Conservation (phyloP, 129 eudicot species). For the Heracleum sosnowskyi region DNA sequence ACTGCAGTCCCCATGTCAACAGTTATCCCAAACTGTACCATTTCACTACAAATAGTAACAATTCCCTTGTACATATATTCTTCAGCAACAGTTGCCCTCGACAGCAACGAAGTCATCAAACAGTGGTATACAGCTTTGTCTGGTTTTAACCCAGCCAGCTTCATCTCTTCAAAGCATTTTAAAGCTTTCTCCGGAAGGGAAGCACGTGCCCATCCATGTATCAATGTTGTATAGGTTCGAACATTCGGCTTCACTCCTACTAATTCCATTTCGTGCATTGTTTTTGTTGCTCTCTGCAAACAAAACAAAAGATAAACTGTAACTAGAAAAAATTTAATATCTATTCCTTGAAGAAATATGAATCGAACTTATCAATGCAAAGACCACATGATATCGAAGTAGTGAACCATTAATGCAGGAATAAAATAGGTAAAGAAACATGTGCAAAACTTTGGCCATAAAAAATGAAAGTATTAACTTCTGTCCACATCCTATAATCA, state of each 20-base stretch:
- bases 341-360: not conserved
- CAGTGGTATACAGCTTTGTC: constrained; percentile 95
- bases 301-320: not conserved
- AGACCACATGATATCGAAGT: not conserved
- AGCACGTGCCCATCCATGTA: constrained; percentile 93
- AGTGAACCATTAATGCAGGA: not conserved
- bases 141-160: constrained; percentile 57
- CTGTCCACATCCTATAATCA: not conserved
- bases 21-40: constrained; percentile 56
- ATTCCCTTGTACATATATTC: constrained; percentile 65
- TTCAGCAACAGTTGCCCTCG: constrained; percentile 84
- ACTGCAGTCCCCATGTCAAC: constrained; percentile 97
- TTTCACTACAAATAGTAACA: constrained; percentile 53
- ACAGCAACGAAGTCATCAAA: constrained; percentile 72
- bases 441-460: not conserved
- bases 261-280: constrained; percentile 65
- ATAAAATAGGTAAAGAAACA: not conserved
- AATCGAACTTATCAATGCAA: not conserved
- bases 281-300: constrained; percentile 69
- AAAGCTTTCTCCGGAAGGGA: constrained; percentile 91
- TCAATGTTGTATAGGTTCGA: constrained; percentile 76
- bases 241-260: constrained; percentile 78
- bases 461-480: not conserved
- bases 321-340: not conserved
- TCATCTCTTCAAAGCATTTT: constrained; percentile 79